phyloP scores from a whole-genome alignment of 192 early-diverging fungal genomes.

The Chytriomyces hyalinus region DNA sequence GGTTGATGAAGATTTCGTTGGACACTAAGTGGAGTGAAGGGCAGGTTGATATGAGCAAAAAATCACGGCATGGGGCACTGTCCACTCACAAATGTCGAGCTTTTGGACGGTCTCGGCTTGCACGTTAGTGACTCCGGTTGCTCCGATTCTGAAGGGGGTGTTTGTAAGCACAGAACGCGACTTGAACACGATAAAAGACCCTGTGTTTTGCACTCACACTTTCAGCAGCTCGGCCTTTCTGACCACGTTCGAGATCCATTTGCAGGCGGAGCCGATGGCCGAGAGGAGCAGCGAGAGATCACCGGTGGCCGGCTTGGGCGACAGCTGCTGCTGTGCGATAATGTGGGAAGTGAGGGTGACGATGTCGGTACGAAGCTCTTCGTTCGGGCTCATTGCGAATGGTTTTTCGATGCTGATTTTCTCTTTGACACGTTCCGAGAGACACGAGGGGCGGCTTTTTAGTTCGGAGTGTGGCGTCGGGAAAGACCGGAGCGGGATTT shows the following conservation, averaged over 20 bases:
- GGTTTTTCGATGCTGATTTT: no score
- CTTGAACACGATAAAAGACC: neutral
- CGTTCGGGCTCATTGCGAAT: slow-evolving; percentile 31
- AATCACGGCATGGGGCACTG: no score
- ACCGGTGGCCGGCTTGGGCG: slow-evolving; percentile 83
- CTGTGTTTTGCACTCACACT: slow-evolving; percentile 65
- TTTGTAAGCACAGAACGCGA: neutral
- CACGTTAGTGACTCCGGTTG: slow-evolving; percentile 86
- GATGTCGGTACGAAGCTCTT: slow-evolving; percentile 82
- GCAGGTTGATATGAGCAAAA: no score
- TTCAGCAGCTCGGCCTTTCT: slow-evolving; percentile 95
- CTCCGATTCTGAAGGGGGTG: slow-evolving; percentile 68
- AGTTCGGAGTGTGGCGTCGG: no score
- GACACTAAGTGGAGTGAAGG: slow-evolving; percentile 52
- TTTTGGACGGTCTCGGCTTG: slow-evolving; percentile 97
- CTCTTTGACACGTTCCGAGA: no score
- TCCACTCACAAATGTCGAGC: slow-evolving; percentile 72
- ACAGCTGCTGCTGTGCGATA: slow-evolving; percentile 82
- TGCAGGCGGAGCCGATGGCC: slow-evolving; percentile 92
- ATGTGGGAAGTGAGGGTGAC: slow-evolving; percentile 93
- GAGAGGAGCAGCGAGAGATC: slow-evolving; percentile 91
- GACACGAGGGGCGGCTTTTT: no score
- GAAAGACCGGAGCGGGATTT: no score
- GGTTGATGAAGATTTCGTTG: slow-evolving; percentile 98
- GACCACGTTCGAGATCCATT: slow-evolving; percentile 96